These are phyloP conservation scores for Monilinia polystroma DNA, from an alignment of 2,329 filamentous ascomycete genomes.

Conservation along the genomic window DNA sequence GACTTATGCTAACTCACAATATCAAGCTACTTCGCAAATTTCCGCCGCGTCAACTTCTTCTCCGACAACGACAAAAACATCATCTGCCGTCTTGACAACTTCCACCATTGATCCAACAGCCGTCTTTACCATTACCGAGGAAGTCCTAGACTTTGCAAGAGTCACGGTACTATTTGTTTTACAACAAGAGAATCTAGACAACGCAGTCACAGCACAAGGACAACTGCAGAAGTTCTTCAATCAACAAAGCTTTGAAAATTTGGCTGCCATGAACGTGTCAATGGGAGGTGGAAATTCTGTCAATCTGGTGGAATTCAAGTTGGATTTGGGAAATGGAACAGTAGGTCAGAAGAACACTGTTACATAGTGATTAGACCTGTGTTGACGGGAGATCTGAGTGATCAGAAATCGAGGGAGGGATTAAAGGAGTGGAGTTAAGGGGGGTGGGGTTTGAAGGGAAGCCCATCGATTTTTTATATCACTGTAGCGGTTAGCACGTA, in stretches of 20 bases:
- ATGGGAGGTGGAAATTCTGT: slow-evolving; percentile 34
- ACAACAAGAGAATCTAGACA: slow-evolving; percentile 52
- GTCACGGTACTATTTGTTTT: slow-evolving; percentile 62
- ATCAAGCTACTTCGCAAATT: neutral
- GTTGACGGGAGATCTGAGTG: neutral
- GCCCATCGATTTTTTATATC: slow-evolving; percentile 23
- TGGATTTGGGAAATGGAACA: slow-evolving; percentile 16
- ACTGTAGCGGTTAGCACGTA: slow-evolving; percentile 17
- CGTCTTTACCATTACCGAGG: slow-evolving; percentile 52
- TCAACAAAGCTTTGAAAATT: slow-evolving; percentile 12
- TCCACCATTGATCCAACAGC: slow-evolving; percentile 27
- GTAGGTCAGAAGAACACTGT: slow-evolving; percentile 1
- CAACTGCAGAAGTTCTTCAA: slow-evolving; percentile 56
- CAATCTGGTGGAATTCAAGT: slow-evolving; percentile 29
- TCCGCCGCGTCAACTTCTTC: slow-evolving; percentile 20
- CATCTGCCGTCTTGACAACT: slow-evolving; percentile 24
- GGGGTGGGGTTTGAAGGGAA: neutral
- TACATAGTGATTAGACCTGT: neutral
- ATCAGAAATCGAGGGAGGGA: neutral
- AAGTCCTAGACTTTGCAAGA: slow-evolving; percentile 62
- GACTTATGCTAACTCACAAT: slow-evolving; percentile 8
- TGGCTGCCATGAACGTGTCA: slow-evolving; percentile 35
- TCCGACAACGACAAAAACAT: slow-evolving; percentile 22
- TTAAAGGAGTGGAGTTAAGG: neutral
- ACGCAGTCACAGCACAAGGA: slow-evolving; percentile 55